Evolutionary conservation across 805 yeast species (phyloP), one percentile per base, ranked within the genome.

Genomic region (Sugiyamaella valdiviana): DNA sequence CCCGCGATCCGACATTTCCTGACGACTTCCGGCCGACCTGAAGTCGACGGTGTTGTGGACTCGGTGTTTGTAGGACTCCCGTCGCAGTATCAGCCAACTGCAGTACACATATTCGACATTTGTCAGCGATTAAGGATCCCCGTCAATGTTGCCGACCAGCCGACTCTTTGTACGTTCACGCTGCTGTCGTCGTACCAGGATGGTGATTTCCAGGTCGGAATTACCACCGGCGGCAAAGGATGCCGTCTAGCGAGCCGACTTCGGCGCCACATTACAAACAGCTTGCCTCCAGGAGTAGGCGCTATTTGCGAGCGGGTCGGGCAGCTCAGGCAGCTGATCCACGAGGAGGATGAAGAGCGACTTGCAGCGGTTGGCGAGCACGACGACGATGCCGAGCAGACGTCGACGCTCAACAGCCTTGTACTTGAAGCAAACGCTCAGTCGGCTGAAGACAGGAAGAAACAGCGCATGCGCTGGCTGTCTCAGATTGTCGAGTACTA

Each of bases 401-500:
- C 77, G 3, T 68, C 74, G 35, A 71, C 71, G 43, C 71, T 87
- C 51, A 87, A 87, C 64, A 60, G 72, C 23, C 72, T 86, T 39
- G 79, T 83, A 5, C 68, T 74, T 19, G 89, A 83, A 55, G 78
- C 79, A 55, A 71, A 73, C 49, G 35, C 50, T 6, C 22, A 41
- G 22, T 21, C 17, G 16, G 38, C 36, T 6, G 46, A 44, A n/a
- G 75, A 74, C 75, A 42, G 36, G 68, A 76, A 6, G 74, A 70
- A 49, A 73, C 75, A 46, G 75, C 80, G 80, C 58, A 73, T 87
- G 22, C 74, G 95, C 59, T 91, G 96, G 95, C 68, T 90, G 46
- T 78, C 89, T 2, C 97, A 90, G 61, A 78, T 89, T 45, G 91
- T 91, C 45, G 97, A 90, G 59, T 90, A 91, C 63, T 90, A 79